Conservation (phyloP, 2,329 filamentous ascomycete species). For the Fusarium oxysporum region DNA sequence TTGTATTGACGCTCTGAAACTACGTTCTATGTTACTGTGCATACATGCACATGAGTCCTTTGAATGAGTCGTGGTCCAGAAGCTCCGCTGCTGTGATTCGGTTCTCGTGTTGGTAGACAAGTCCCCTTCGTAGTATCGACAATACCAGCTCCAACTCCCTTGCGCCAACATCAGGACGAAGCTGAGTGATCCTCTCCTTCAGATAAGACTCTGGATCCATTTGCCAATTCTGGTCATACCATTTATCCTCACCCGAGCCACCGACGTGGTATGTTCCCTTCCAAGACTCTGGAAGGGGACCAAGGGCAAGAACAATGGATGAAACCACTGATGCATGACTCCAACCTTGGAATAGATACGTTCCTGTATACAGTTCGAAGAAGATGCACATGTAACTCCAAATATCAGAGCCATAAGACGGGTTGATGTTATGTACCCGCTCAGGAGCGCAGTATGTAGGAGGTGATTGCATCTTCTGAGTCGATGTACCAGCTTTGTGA, state of each 20-base stretch:
- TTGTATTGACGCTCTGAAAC: rapidly evolving
- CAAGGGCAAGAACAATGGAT: rapidly evolving
- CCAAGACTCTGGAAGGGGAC: rapidly evolving
- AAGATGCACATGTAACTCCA: neutral
- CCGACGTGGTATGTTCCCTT: rapidly evolving
- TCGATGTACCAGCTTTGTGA: rapidly evolving
- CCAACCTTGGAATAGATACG: neutral
- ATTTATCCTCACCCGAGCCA: rapidly evolving
- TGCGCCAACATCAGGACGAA: rapidly evolving
- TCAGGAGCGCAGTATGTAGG: neutral
- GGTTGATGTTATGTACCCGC: neutral
- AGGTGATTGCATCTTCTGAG: neutral
- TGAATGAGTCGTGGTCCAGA: neutral
- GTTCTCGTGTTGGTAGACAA: neutral
- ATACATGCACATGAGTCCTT: neutral
- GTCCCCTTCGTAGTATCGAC: neutral
- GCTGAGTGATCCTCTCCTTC: rapidly evolving
- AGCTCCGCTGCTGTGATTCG: rapidly evolving
- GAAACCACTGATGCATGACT: rapidly evolving
- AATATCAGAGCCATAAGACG: rapidly evolving
- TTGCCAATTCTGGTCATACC: neutral
- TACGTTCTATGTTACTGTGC: rapidly evolving
- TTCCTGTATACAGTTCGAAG: neutral
- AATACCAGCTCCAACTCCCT: neutral
- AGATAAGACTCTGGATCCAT: rapidly evolving